Percentiles rank a stretch among this genome's conserved stretches.
Evolutionary conservation across 140 eudicot species (phyloP).

Genomic region (Erigeron philadelphicus): DNA sequence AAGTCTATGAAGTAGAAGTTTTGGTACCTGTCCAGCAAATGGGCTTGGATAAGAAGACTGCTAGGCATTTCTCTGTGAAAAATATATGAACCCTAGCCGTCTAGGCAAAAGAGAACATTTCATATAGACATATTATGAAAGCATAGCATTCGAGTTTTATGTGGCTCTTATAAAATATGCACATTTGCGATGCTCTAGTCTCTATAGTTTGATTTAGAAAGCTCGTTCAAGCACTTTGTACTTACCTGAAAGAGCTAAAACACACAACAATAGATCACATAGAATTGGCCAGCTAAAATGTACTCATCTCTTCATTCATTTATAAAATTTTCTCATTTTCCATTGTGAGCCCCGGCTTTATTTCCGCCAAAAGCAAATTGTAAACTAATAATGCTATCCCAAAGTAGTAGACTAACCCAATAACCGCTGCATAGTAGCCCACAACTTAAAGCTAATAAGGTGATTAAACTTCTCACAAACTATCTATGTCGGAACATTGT

Average conservation of each 20-base stretch:
- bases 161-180: not conserved
- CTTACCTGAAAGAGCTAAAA: not conserved
- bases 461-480: not conserved
- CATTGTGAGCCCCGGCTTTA: not conserved
- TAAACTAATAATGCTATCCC: not conserved
- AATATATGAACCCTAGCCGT: not conserved
- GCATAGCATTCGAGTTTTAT: not conserved
- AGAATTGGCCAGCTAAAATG: not conserved
- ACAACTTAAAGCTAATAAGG: not conserved
- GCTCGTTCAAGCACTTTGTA: not conserved
- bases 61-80: not conserved
- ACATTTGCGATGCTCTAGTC: not conserved
- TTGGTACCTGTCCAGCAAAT: slow-evolving; percentile 49
- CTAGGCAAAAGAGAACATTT: not conserved
- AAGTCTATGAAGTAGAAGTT: slow-evolving; percentile 76
- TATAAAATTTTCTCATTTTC: not conserved
- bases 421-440: not conserved
- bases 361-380: not conserved
- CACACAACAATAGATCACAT: not conserved
- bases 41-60: not conserved
- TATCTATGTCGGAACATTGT: not conserved
- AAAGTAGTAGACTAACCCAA: slow-evolving; percentile 1
- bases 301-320: not conserved
- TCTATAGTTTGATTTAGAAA: not conserved
- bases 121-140: not conserved